These are phyloP conservation scores for Entoloma clypeatum DNA, from an alignment of 1,284 basidiomycete species.

Conservation along the genomic window DNA sequence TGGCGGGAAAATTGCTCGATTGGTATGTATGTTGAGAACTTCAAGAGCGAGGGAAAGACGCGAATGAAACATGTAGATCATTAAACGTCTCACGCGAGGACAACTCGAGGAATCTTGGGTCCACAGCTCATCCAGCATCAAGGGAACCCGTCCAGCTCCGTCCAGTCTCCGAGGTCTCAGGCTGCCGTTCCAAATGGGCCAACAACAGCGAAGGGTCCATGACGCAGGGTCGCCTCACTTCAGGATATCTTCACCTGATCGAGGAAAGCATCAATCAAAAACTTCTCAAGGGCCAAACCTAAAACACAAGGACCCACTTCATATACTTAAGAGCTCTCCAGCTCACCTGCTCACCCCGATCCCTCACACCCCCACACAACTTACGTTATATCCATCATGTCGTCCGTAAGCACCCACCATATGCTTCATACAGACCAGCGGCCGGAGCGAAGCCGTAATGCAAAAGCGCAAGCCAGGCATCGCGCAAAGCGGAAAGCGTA, in stretches of 20 bases:
- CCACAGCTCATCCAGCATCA: too few species aligned
- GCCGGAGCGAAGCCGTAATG: slow-evolving; percentile 80
- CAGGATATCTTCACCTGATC: slow-evolving; percentile 43
- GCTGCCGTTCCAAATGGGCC: slow-evolving; percentile 19
- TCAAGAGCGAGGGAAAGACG: slow-evolving; percentile 18
- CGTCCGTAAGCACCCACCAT: slow-evolving; percentile 36
- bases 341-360: slow-evolving; percentile 36
- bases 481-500: slow-evolving; percentile 91
- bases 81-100: too few species aligned
- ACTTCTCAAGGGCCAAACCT: slow-evolving; percentile 24
- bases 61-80: slow-evolving; percentile 17
- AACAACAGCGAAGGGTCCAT: slow-evolving; percentile 17
- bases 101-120: too few species aligned
- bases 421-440: slow-evolving; percentile 44
- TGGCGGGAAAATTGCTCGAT: slow-evolving; percentile 16
- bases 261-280: slow-evolving; percentile 41
- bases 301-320: slow-evolving; percentile 26
- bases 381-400: slow-evolving; percentile 39
- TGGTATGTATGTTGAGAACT: slow-evolving; percentile 10
- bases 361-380: slow-evolving; percentile 33
- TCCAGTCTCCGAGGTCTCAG: slow-evolving; percentile 14
- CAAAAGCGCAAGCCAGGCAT: slow-evolving; percentile 86
- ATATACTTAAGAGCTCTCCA: slow-evolving; percentile 35
- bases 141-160: too few species aligned
- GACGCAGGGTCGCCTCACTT: slow-evolving; percentile 40